Evolutionary conservation across 495 filamentous ascomycete genomes (phyloP), one percentile per base, ranked within the genome.

Genomic region (Pyronema omphalodes): DNA sequence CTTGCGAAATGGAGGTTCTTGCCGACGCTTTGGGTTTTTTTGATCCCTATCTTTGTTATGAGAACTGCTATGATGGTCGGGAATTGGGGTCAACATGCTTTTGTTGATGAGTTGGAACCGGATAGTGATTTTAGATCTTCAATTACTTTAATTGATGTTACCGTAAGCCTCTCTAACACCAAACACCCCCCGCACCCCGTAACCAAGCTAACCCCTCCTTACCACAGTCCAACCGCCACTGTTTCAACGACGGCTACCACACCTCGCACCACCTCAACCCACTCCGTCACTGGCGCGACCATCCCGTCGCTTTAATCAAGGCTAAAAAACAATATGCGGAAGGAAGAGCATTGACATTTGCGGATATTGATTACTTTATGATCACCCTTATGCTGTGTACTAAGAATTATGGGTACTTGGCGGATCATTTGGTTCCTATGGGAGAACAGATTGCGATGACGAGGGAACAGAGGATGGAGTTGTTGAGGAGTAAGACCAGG

Each of bases 161-260:
- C 79, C 9, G 81, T 84, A n/a, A 66, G 77, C 69, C 40, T 9
- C 36, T 33, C 12, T 18, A 46, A 33, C n/a, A n/a, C n/a, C n/a
- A n/a, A n/a, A n/a, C n/a, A n/a, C 14, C 55, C 14, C 58, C n/a
- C 23, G 51, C 19, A 53, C 12, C 8, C 17, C 11, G 39, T 49
- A 53, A 55, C 41, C 43, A 0, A 23, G 34, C 23, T 53, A 29
- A 54, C n/a, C 23, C 29, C 5, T 1, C 5, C 53, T 58, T 41
- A n/a, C n/a, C n/a, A n/a, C 80, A 79, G 73, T 57, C 23, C 23
- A 86, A 86, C 66, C 75, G 82, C 18, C 79, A 76, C 68, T 84
- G 77, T 59, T 86, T 76, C 71, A 86, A 86, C 62, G 82, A 85
- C 62, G 82, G 82, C 51, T 86, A 84, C 65, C 82, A 86, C 65